phyloP scores from a whole-genome alignment of 2,329 filamentous ascomycete species.

The Zymoseptoria passerinii region DNA sequence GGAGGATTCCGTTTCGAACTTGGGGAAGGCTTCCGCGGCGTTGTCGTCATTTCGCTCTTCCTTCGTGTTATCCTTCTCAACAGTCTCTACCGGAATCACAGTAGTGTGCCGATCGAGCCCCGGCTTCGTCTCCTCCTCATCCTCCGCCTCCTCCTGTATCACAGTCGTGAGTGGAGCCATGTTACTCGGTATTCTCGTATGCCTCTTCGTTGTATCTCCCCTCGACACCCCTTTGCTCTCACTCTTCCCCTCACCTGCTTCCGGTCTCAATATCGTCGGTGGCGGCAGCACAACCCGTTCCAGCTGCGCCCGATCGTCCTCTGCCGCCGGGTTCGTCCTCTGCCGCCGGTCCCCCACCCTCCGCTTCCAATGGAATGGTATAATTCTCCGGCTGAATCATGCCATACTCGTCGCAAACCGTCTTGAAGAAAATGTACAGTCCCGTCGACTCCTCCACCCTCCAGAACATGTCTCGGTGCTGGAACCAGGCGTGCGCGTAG shows the following conservation, averaged over 20 bases:
- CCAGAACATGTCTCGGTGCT: slow-evolving; percentile 93
- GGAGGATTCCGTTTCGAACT: not conserved
- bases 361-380: slow-evolving; percentile 86
- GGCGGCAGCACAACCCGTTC: not conserved
- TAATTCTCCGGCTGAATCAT: slow-evolving; percentile 90
- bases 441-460: slow-evolving; percentile 84
- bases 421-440: slow-evolving; percentile 94
- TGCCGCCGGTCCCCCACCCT: slow-evolving; percentile 59
- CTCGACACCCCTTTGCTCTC: slow-evolving; percentile 43
- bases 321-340: too few relatives aligned
- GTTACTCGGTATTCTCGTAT: slow-evolving; percentile 73
- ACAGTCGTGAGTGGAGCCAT: slow-evolving; percentile 74
- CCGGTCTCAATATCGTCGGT: slow-evolving; percentile 12
- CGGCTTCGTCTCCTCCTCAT: slow-evolving; percentile 21
- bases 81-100: not conserved
- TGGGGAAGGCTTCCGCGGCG: not conserved
- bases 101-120: slow-evolving; percentile 22
- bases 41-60: not conserved
- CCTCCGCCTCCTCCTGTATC: slow-evolving; percentile 71
- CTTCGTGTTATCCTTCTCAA: slow-evolving; percentile 9
- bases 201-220: slow-evolving; percentile 68
- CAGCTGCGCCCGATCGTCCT: slow-evolving; percentile 7
- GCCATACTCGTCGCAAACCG: slow-evolving; percentile 84
- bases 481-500: slow-evolving; percentile 98
- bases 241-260: slow-evolving; percentile 16